Conservation (phyloP, 371 early-diverging fungal genomes). For the Batkoa obscura region DNA sequence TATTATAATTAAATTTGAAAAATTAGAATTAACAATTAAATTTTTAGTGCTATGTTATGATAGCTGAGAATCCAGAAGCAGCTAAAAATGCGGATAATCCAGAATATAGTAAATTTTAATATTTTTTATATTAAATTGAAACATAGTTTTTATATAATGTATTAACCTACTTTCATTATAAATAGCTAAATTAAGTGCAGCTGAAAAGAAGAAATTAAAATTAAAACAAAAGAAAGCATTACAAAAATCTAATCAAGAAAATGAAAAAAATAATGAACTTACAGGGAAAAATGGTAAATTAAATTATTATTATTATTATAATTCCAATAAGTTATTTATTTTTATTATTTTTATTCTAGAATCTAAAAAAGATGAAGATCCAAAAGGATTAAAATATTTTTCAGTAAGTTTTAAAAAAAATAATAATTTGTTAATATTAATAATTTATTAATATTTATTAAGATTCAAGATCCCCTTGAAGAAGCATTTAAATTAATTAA, state of each 20-base stretch:
- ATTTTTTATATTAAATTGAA: not conserved
- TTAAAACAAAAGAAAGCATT: conserved; percentile 18
- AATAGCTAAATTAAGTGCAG: conserved; percentile 32
- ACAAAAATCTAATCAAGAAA: conserved; percentile 14
- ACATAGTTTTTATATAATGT: not conserved
- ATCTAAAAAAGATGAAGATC: conserved; percentile 17
- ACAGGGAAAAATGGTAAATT: not conserved
- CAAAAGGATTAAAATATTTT: conserved; percentile 12
- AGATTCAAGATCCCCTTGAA: no score
- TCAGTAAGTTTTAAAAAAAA: no score
- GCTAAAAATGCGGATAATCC: conserved; percentile 15
- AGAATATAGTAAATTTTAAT: conserved; percentile 6
- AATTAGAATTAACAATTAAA: not conserved
- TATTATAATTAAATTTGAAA: not conserved
- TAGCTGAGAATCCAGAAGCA: conserved; percentile 36
- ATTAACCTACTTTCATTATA: no score
- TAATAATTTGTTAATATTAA: no score
- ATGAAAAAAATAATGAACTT: conserved; percentile 15
- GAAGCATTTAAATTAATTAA: no score
- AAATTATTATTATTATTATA: not conserved
- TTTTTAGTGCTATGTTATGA: conserved; percentile 28
- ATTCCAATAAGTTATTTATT: not conserved
- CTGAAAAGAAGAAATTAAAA: conserved; percentile 31
- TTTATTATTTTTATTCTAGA: not conserved
- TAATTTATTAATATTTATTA: no score